Evolutionary conservation across 2,329 filamentous ascomycete species (phyloP).

Genomic region (Talaromyces sp.): DNA sequence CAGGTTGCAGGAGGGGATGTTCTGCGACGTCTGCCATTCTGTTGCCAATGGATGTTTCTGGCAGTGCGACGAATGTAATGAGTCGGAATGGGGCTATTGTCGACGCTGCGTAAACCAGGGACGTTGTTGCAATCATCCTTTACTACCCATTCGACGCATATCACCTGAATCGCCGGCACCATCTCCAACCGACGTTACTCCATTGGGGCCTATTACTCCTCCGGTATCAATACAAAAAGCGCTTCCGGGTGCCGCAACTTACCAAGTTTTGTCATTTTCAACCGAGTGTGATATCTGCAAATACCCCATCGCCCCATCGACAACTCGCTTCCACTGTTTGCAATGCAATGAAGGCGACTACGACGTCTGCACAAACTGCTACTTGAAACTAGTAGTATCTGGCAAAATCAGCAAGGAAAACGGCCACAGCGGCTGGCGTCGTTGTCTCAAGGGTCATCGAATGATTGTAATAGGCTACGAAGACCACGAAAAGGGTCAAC

Average conservation of each 20-base stretch:
- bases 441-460: slow-evolving; percentile 76
- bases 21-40: slow-evolving; percentile 73
- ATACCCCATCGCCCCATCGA: slow-evolving; percentile 66
- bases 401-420: slow-evolving; percentile 71
- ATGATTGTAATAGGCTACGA: slow-evolving; percentile 80
- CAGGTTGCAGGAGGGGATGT: slow-evolving; percentile 74
- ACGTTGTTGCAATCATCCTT: slow-evolving; percentile 73
- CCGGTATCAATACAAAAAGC: slow-evolving; percentile 35
- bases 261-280: slow-evolving; percentile 68
- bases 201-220: slow-evolving; percentile 29
- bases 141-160: slow-evolving; percentile 72
- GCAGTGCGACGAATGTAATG: slow-evolving; percentile 83
- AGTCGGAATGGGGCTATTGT: slow-evolving; percentile 94
- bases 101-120: slow-evolving; percentile 82
- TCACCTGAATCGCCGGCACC: slow-evolving; percentile 23
- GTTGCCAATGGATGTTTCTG: slow-evolving; percentile 84
- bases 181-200: slow-evolving; percentile 21
- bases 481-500: slow-evolving; percentile 64
- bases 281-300: slow-evolving; percentile 78
- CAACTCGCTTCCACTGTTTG: slow-evolving; percentile 76
- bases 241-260: slow-evolving; percentile 50
- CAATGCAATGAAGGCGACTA: slow-evolving; percentile 78
- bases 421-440: slow-evolving; percentile 76
- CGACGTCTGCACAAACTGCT: slow-evolving; percentile 79
- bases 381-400: slow-evolving; percentile 62